Base-by-base conservation (phyloP, 352 stramenopile species). In the Aphanomyces cochlioides region DNA sequence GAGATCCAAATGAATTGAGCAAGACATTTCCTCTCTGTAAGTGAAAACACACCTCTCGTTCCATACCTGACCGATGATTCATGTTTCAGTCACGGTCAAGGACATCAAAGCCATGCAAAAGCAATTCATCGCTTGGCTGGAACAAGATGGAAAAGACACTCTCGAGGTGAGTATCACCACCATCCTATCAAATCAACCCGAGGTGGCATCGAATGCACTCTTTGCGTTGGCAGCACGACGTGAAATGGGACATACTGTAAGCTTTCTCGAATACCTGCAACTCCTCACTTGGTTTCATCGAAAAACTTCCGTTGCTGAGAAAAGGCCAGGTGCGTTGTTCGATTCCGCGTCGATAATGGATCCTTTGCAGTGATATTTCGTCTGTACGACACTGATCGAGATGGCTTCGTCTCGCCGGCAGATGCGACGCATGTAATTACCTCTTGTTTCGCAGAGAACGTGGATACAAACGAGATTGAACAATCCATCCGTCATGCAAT, bases 21-120 rank as follows among this genome's bases (percentile, higher is more conserved):
- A 47, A 47, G 17, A 37, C 37, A 41, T 45, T 70, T 38, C 64
- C 41, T 39, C 47, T 63, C 12, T 69, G 61, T 69, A 41, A 17
- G n/a, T 28, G 28, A 28, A 28, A 28, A 2, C 28, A 28, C 28
- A 2, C 28, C 28, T 28, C 28, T 50, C 4, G 13, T 45, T 41
- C 45, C 7, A 8, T 19, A 15, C 36, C 13, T 21, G 34, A 38
- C 3, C 56, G 36, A 47, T 4, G 10, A 63, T 7, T 4, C 34
- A 21, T 53, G n/a, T 6, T 3, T 4, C 43, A 69, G 63, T 43
- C 38, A 34, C 43, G 17, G 63, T 17, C 36, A 69, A 69, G 63
- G 64, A 70, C 2, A 60, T 70, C 48, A 63, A 70, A 40, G 47
- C 43, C 15, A 47, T 70, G 37, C 64, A 70, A 36, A 19, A 19